phyloP scores from a whole-genome alignment of 345 rosid species.

The Firmiana major region DNA sequence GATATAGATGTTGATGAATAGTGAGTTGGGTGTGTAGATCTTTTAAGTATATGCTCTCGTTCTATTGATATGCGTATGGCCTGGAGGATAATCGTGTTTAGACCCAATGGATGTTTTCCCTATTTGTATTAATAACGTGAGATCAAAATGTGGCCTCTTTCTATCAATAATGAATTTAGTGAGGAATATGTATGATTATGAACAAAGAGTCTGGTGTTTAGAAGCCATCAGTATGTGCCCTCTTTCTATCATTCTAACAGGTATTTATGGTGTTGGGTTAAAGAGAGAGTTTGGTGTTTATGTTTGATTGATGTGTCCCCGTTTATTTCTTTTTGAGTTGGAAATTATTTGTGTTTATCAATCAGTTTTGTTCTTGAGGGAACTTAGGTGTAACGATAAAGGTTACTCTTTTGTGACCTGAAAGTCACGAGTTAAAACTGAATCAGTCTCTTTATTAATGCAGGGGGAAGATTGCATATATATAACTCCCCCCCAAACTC shows the following conservation, averaged over 20 bases:
- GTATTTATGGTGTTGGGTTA: background rate
- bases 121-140: background rate
- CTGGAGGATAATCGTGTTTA: background rate
- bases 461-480: too few relatives aligned
- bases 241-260: background rate
- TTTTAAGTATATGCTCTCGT: background rate
- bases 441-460: too few relatives aligned
- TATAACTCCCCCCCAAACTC: too few relatives aligned
- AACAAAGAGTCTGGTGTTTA: background rate
- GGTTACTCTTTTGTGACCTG: too few relatives aligned
- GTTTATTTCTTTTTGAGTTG: background rate
- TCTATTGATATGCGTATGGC: background rate
- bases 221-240: background rate
- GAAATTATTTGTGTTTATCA: background rate
- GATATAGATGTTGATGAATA: background rate
- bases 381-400: too few relatives aligned
- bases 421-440: too few relatives aligned
- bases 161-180: background rate
- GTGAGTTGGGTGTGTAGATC: background rate
- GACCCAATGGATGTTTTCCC: background rate
- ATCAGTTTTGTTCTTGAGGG: background rate
- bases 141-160: background rate
- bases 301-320: background rate
- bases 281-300: background rate
- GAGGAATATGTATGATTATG: background rate